A percentile compares a stretch with the other conserved stretches of the same genome.
phyloP scores from a whole-genome alignment of 345 rosid genomes.

The Eutrema heterophyllum region DNA sequence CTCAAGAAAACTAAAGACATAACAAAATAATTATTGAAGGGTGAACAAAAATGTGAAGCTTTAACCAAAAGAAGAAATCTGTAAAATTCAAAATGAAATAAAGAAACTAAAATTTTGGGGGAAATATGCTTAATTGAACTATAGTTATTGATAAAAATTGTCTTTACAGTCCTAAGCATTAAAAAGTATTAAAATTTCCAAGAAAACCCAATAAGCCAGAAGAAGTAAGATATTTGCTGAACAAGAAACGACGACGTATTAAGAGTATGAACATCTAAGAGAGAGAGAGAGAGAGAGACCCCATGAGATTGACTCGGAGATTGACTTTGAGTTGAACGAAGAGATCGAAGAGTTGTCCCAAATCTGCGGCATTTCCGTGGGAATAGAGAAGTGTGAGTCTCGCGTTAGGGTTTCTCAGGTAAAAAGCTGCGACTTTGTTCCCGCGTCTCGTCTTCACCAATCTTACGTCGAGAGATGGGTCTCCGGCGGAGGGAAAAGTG shows the following conservation, averaged over 20 bases:
- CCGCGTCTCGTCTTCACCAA: conserved; percentile 68
- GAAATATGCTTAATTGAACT: neutral
- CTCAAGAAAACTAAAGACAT: conserved; percentile 14
- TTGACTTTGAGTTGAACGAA: conserved; percentile 95
- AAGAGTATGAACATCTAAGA: conserved; percentile 1
- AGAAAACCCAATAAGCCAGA: neutral
- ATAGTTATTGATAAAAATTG: neutral
- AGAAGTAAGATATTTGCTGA: neutral
- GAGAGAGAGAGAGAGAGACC: conserved; percentile 44
- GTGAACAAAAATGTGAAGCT: conserved; percentile 1
- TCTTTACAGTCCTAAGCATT: neutral
- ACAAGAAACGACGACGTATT: neutral
- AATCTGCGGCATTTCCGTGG: conserved; percentile 99
- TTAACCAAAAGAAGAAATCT: neutral
- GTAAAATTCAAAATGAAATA: neutral
- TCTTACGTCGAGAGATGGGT: conserved; percentile 64
- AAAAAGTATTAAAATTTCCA: neutral
- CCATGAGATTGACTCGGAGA: conserved; percentile 94
- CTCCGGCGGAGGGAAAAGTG: conserved; percentile 68
- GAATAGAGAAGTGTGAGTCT: conserved; percentile 93
- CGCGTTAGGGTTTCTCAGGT: conserved; percentile 76
- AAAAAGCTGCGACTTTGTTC: conserved; percentile 85
- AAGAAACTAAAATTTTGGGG: neutral
- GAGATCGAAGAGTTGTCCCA: conserved; percentile 98
- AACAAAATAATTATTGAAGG: neutral